Base-by-base conservation (phyloP, 352 stramenopile species). In the Phytophthora pluvialis region DNA sequence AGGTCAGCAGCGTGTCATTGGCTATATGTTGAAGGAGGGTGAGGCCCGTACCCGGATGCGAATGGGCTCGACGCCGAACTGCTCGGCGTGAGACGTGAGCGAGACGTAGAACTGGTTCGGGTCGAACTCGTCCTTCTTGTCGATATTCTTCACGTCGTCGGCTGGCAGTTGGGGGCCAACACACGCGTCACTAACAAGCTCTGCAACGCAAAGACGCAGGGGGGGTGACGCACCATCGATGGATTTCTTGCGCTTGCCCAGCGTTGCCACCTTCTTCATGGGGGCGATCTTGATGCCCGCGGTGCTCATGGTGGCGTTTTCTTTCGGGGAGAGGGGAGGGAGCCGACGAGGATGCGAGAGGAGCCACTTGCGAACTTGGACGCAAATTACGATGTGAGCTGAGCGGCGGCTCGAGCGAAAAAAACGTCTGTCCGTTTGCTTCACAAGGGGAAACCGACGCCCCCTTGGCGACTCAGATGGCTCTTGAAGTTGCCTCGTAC, bases 221-320 rank as follows among this genome's bases (percentile, higher is more conserved):
- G 44, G n/a, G 40, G 36, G 8, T 1, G 15, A 53, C 75, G 25
- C 67, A 94, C 87, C 87, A 51, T 95, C 88, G 43, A 94, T 83
- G 47, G 86, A 94, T 72, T 94, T 94, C 70, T 95, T 94, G 68
- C 88, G 86, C 78, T 95, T 95, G 73, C 86, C 88, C 35, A 95
- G 84, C 64, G 88, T 95, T 29, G 81, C 71, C 31, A 95, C 83
- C 61, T 90, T 89, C 72, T 88, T 91, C 81, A 93, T 89, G 55
- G 73, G 73, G 33, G 75, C 57, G 21, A 62, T 46, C 25, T 64
- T 69, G 16, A 59, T 21, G 29, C 31, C 47, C 0, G 64, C 50
- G 13, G 65, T 70, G 35, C 31, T 67, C 46, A 72, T 74, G 31
- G 4, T n/a, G 32, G 16, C 28, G 58, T 29, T 56, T 67, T 45